Evolutionary conservation across 1,284 basidiomycete species (phyloP).

Genomic region (Coniferiporia sulphurascens): DNA sequence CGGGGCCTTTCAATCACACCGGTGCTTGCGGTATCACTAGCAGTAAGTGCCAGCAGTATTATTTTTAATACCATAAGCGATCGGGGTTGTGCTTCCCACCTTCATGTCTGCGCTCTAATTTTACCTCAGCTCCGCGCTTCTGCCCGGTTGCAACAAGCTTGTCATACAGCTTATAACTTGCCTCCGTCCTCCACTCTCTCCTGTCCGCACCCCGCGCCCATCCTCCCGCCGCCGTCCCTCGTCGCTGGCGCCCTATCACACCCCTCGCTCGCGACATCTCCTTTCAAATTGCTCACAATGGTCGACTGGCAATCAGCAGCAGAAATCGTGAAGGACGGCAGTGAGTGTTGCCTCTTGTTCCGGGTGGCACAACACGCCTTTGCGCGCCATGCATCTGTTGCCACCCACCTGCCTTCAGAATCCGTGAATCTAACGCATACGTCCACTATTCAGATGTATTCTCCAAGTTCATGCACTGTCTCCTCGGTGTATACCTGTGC

Average conservation of each 20-base stretch:
- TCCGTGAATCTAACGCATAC: constrained; percentile 15
- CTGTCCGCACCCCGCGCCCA: background rate
- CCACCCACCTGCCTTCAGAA: background rate
- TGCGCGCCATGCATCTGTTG: background rate
- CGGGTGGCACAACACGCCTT: constrained; percentile 4
- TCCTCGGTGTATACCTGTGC: constrained; percentile 66
- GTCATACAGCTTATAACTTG: constrained; percentile 1
- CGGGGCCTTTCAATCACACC: too few species aligned
- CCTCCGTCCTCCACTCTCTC: constrained; percentile 3
- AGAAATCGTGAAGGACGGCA: constrained; percentile 15
- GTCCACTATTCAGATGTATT: constrained; percentile 44
- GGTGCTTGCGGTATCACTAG: too few species aligned
- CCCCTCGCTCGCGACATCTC: background rate
- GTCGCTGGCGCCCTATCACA: background rate
- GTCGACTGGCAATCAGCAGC: constrained; percentile 15
- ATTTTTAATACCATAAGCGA: too few species aligned
- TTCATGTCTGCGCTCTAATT: background rate
- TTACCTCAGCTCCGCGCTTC: constrained; percentile 5
- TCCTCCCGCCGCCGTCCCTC: background rate
- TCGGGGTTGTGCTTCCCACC: too few species aligned
- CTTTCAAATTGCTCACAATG: constrained; percentile 7
- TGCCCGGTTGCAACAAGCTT: background rate
- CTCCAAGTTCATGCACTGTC: constrained; percentile 58
- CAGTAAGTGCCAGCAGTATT: too few species aligned
- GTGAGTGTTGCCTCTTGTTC: constrained; percentile 5